Evolutionary conservation across 2,329 filamentous ascomycete species (phyloP), one percentile per base, ranked within the genome.

Genomic region (Lecanicillium sp.): DNA sequence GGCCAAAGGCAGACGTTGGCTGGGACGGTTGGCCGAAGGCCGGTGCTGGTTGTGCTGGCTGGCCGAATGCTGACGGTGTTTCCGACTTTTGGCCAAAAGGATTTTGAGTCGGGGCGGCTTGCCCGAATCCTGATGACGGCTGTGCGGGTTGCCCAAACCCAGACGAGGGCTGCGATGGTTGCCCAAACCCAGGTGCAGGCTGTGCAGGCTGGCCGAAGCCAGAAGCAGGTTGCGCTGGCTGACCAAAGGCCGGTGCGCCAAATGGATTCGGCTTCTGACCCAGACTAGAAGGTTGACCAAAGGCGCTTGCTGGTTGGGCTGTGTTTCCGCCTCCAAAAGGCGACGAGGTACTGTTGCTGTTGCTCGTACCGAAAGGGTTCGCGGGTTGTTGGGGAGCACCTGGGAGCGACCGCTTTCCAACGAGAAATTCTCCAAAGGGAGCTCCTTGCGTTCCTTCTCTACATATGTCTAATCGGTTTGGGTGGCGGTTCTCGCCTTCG

Each of bases 381-480:
- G 50, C 46, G 44, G 49, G 58, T 35, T 37, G 46, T 40, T 52
- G 54, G 13, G 39, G 53, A 25, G 47, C 46, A 7, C 46, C 42
- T 15, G 52, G 48, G 17, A 47, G 48, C 22, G 55, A 43, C 46
- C 54, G 47, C 46, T 54, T 62, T 27, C 64, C 65, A 9, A 62
- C 61, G 1, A 58, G 52, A 44, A 74, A 76, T 34, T 62, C 56
- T 33, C 68, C 66, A 40, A 62, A 66, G 0, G 64, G 62, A 7
- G 59, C 60, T n/a, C 62, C 59, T n/a, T 64, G 59, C 1, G 54
- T 65, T 33, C 61, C 62, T 46, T 68, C 61, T 40, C 69, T 64
- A 57, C 73, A 75, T 15, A 81, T 68, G 47, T 89, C 84, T 37
- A 73, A 65, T 29, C 87, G 74, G 53, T 92, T 94, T 1, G 86